Base-by-base conservation (phyloP, 352 stramenopile species). In the Phytophthora pini region DNA sequence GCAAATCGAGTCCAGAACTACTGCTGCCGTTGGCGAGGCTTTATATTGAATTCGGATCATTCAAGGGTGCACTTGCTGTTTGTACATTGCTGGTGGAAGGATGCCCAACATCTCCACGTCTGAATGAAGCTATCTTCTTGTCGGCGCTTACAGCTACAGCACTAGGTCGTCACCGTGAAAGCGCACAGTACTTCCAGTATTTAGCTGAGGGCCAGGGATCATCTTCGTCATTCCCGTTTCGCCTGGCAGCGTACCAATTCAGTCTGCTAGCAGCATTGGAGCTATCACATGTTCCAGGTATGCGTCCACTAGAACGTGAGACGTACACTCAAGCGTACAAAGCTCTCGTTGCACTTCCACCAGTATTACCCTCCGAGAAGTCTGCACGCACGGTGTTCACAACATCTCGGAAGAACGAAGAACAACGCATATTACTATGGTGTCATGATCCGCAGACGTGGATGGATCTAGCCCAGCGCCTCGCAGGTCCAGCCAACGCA, bases 131-230 rank as follows among this genome's bases (percentile, higher is more conserved):
- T 5, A 85, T 93, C 15, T 91, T 93, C 60, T 65, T 93, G 5
- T 80, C 79, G 2, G 85, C 81, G 4, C 53, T 88, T 6, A 87
- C 78, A 36, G 85, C 85, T 7, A 68, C 74, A 27, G 79, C 76
- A 10, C 53, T 93, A 4, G 59, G 65, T 17, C 85, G 84, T n/a
- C 76, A 83, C 46, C 68, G 62, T 20, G 82, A 93, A 44, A 89
- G 81, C 36, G 78, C 82, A 8, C 79, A 92, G 38, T 92, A 93
- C 52, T 88, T 93, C 32, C 72, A 87, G 50, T 84, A 91, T 57
- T 36, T 93, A 31, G 72, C 82, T 4, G 81, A 92, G 10, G 78
- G 79, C 2, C 81, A 83, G 1, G 65, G 65, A 39, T 48, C 58
- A 17, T 59, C 65, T 22, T 68, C 56, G 7, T 58, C 47, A 10